Base-by-base conservation (phyloP, 169 alveolate species). In the Besnoitia besnoiti region DNA sequence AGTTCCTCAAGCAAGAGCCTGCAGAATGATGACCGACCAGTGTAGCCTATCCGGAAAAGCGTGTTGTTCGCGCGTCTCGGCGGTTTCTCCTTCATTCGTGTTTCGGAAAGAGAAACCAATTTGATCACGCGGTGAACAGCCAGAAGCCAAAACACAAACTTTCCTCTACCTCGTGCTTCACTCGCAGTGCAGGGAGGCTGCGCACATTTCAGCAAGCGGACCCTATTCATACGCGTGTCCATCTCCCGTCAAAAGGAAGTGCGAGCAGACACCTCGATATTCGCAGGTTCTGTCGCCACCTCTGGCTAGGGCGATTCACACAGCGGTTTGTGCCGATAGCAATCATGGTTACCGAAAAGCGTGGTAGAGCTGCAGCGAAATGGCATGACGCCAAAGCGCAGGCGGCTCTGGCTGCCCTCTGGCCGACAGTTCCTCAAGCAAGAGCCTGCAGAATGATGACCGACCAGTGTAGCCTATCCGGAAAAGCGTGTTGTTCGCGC, bases 1-100 rank as follows among this genome's bases (percentile, higher is more conserved):
- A 55, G 12, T 55, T 55, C 67, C 67, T 5, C 30, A 55, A 8
- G 67, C 27, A n/a, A 0, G 67, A 19, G 67, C 67, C 67, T 19
- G 1, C 33, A n/a, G 24, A 55, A n/a, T 8, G 27, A 8, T 1
- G 24, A n/a, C 33, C 67, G 67, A 19, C 27, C 67, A 16, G 67
- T n/a, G 67, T 55, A 55, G 67, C 67, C 24, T 55, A 55, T 55
- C 67, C 67, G 67, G 67, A 5, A 55, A 5, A n/a, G 24, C 3
- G 67, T 55, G 67, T 55, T 73, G 2, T 73, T 73, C 82, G 82
- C 82, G 82, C n/a, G 82, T 73, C 82, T 73, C 82, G 82, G 82
- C 82, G 82, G 82, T 73, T 73, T 73, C n/a, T 73, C 10, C 82
- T 73, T 37, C 82, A 73, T 5, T 19, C 44, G 46, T 27, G 14